phyloP scores from a whole-genome alignment of 352 stramenopile genomes.

The Blastocystis sp. region DNA sequence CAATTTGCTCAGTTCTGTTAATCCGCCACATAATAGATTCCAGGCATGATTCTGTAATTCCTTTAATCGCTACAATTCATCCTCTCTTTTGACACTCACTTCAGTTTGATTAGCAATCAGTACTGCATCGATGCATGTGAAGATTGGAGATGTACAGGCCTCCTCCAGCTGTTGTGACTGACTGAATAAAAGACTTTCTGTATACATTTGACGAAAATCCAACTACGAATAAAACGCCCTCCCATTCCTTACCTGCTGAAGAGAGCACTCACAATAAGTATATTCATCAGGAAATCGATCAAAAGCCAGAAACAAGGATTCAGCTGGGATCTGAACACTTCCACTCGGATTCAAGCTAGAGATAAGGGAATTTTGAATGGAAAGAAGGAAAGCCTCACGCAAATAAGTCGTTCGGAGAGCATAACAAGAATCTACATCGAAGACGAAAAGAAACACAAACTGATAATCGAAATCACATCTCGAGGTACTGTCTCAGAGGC shows the following conservation, averaged over 20 bases:
- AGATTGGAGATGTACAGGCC: neutral
- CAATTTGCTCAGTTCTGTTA: neutral
- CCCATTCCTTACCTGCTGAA: neutral
- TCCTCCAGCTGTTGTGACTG: neutral
- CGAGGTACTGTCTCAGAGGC: neutral
- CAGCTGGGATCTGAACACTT: neutral
- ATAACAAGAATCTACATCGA: neutral
- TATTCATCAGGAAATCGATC: neutral
- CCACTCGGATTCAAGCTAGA: neutral
- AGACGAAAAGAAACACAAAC: neutral
- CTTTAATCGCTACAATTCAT: neutral
- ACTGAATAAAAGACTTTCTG: neutral
- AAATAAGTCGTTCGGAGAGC: neutral
- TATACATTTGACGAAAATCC: slow-evolving; percentile 26
- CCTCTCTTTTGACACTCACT: neutral
- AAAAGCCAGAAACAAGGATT: slow-evolving; percentile 24
- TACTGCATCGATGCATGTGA: neutral
- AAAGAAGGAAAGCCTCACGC: slow-evolving; percentile 8
- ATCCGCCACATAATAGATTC: neutral
- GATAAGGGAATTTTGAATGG: neutral
- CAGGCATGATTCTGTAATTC: neutral
- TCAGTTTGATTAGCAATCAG: neutral
- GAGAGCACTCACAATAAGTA: neutral
- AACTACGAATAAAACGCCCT: neutral
- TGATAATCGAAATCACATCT: neutral